These are phyloP conservation scores for Linum usitatissimum DNA, from an alignment of 345 rosid species.

Conservation along the genomic window DNA sequence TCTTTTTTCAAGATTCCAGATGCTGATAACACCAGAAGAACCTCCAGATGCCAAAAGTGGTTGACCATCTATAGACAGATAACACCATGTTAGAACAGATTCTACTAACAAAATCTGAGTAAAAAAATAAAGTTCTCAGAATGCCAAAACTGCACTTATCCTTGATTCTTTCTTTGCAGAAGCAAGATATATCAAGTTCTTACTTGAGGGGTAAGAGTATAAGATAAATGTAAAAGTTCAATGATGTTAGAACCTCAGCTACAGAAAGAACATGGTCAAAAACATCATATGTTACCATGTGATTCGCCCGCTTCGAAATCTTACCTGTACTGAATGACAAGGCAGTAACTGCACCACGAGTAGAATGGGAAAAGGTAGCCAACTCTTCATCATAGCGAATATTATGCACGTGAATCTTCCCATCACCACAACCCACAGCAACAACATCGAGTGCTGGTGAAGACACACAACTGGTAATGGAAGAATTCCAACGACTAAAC, in stretches of 20 bases:
- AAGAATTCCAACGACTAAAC: slow-evolving; percentile 75
- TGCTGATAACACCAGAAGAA: slow-evolving; percentile 89
- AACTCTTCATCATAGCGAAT: slow-evolving; percentile 63
- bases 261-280: slow-evolving; percentile 4
- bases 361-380: slow-evolving; percentile 61
- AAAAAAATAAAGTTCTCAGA: not conserved
- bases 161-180: not conserved
- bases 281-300: not conserved
- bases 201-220: too few relatives aligned
- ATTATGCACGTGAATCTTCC: slow-evolving; percentile 81
- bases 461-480: slow-evolving; percentile 65
- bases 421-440: slow-evolving; percentile 92
- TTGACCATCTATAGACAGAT: slow-evolving; percentile 52
- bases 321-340: slow-evolving; percentile 78
- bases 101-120: not conserved
- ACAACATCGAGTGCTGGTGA: slow-evolving; percentile 94
- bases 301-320: not conserved
- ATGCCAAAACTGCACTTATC: not conserved
- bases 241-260: not conserved
- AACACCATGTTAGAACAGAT: not conserved
- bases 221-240: not conserved
- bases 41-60: slow-evolving; percentile 94
- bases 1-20: slow-evolving; percentile 94
- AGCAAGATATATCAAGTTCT: too few relatives aligned
- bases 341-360: slow-evolving; percentile 75